Evolutionary conservation across 192 early-diverging fungal genomes (phyloP), one percentile per base, ranked within the genome.

Genomic region (Coemansia sp.): DNA sequence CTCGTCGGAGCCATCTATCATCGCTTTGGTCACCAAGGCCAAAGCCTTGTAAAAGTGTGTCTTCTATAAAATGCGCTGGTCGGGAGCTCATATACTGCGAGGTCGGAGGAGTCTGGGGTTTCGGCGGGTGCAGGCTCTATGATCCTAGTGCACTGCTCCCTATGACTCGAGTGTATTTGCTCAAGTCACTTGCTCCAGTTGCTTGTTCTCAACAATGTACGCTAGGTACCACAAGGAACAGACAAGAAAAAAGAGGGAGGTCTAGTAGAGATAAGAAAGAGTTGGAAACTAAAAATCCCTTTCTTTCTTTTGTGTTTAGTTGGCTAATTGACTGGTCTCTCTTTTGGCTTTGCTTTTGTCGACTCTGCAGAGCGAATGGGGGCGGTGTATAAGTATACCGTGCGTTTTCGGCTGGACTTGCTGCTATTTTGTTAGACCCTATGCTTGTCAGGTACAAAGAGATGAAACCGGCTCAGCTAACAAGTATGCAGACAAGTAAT

Each of bases 341-440:
- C 18, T 21, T 46, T 18, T 4, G 16, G 16, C 9, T 3, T 40
- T 7, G 43, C 16, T 46, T 46, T 21, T 46, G 43, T 21, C 8
- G 43, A n/a, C 15, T 46, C 15, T 46, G 43, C 43, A n/a, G 3
- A 20, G n/a, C 1, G 43, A 18, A 21, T 46, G 43, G 43, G 0
- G 43, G 39, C 1, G 16, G 39, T 40, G 39, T 40, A 40, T n/a
- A 7, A 6, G 35, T 37, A 37, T 37, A n/a, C 20, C 43, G 43
- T 23, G 16, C n/a, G 43, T 46, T 4, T 46, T 37, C 8, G 3
- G 39, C 10, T n/a, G 8, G n/a, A 4, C 37, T 55, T 64, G 48
- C 53, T 57, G 53, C 37, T 65, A 57, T 45, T 53, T 57, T 49
- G 68, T 34, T 56, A 40, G 29, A 33, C 39, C 25, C 63, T 65